Evolutionary conservation across 345 rosid genomes (phyloP), one percentile per base, ranked within the genome.

Genomic region (Aquilaria yunnanensis): DNA sequence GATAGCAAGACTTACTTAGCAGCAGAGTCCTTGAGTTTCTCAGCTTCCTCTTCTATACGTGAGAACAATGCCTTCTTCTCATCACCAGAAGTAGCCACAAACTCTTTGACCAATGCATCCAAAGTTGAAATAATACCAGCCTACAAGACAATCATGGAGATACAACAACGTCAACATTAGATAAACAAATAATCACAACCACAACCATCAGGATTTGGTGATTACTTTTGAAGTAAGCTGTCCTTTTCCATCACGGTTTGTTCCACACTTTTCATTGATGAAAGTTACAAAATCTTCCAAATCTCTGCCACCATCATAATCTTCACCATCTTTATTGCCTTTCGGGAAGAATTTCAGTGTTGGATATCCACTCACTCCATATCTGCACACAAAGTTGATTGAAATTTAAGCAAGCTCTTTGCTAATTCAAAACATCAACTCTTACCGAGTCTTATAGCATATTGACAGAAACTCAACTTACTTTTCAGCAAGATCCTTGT

Each of bases 301-400:
- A 68, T 89, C 96, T 76, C 97, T 81, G 47, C 96, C 96, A 12
- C 93, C 97, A 3, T 83, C 96, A 56, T 91, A 95, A 11, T 90
- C 96, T 69, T 89, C 93, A 56, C 99, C 99, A 43, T 79, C 97
- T 84, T 89, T 91, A 83, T 91, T 91, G 76, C 82, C 75, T 70
- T 81, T 87, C 9, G 99, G 96, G 67, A 95, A 95, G 75, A 89
- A 91, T 65, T 88, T 95, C 69, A 95, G 57, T 31, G 96, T 91
- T 62, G 99, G 99, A 81, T 32, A 91, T 55, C 96, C 99, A 67
- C 93, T 91, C 49, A 91, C 89, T 69, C 90, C 99, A 59, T 74
- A 87, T 81, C 97, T 94, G 77, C 55, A 67, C 9, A 43, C 30
- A 61, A 3, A 51, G 53, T 59, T 37, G 11, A 41, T 54, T 52